Conservation (phyloP, 768 basidiomycete species). For the Collybia nuda region DNA sequence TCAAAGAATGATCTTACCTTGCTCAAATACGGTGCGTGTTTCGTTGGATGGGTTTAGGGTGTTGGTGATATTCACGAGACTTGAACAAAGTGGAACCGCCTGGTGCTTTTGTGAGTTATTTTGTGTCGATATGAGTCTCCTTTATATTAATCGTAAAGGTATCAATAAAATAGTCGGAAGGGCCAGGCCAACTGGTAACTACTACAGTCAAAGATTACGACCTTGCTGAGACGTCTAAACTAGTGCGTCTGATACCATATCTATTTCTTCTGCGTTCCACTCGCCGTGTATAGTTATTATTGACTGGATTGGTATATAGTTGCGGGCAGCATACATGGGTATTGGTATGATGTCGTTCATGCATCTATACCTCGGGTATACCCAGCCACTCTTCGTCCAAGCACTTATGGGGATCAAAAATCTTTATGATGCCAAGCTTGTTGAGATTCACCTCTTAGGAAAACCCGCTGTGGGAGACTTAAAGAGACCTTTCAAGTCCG, state of each 20-base stretch:
- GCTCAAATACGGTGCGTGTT: constrained; percentile 78
- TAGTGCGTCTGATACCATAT: constrained; percentile 40
- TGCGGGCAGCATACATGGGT: constrained; percentile 68
- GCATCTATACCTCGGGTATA: constrained; percentile 93
- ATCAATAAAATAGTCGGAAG: constrained; percentile 45
- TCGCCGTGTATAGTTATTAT: neutral
- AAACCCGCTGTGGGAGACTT: constrained; percentile 82
- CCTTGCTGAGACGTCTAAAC: constrained; percentile 81
- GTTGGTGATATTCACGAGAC: constrained; percentile 3
- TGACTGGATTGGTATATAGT: constrained; percentile 29
- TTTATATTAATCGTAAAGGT: too few species aligned
- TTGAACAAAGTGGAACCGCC: constrained; percentile 63
- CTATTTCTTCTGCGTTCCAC: neutral
- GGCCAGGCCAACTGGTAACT: constrained; percentile 72
- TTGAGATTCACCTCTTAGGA: constrained; percentile 80
- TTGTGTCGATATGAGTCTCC: too few species aligned
- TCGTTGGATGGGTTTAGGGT: neutral
- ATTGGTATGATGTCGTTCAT: constrained; percentile 89
- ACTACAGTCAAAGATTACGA: constrained; percentile 95
- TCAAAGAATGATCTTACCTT: constrained; percentile 93
- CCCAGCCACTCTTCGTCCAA: constrained; percentile 95
- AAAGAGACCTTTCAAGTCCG: constrained; percentile 84
- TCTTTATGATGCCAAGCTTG: constrained; percentile 81
- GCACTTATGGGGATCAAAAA: constrained; percentile 90
- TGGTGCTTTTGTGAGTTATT: constrained; percentile 66